Conservation (phyloP, 2,329 filamentous ascomycete species). For the Talaromyces sp. region DNA sequence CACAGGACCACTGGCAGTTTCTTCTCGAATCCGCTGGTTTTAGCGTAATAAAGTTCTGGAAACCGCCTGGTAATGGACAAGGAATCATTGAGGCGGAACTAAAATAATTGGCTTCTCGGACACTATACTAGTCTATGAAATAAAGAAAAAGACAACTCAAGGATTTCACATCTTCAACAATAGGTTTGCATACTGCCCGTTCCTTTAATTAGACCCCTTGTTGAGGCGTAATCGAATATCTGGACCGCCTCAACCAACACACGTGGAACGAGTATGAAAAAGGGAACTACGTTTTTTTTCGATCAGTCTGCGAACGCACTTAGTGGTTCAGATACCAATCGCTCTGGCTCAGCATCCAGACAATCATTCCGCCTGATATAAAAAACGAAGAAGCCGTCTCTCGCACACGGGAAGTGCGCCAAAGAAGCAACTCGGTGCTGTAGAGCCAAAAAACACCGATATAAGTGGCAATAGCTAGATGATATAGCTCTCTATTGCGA, state of each 20-base stretch:
- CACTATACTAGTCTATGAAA: too few relatives aligned
- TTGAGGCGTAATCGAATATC: neutral
- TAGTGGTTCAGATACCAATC: slow-evolving; percentile 2
- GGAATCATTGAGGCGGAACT: too few relatives aligned
- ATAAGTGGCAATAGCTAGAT: slow-evolving; percentile 25
- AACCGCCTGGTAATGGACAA: too few relatives aligned
- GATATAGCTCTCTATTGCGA: slow-evolving; percentile 25
- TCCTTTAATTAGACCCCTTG: neutral
- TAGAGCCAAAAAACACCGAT: slow-evolving; percentile 21
- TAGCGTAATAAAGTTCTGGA: too few relatives aligned
- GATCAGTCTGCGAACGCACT: neutral
- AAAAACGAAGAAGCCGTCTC: slow-evolving; percentile 1
- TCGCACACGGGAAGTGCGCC: slow-evolving; percentile 1
- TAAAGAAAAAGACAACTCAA: neutral
- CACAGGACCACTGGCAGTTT: too few relatives aligned
- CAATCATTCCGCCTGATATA: neutral
- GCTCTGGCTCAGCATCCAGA: slow-evolving; percentile 4
- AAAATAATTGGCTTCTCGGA: too few relatives aligned
- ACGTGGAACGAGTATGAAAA: too few relatives aligned
- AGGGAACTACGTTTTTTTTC: too few relatives aligned
- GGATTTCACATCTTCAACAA: neutral
- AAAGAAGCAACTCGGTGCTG: slow-evolving; percentile 2
- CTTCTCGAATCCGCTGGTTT: too few relatives aligned
- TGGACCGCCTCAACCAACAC: neutral
- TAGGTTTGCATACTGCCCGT: neutral